Base-by-base conservation (phyloP, 495 filamentous ascomycete species). In the Trichodelitschia bisporula region DNA sequence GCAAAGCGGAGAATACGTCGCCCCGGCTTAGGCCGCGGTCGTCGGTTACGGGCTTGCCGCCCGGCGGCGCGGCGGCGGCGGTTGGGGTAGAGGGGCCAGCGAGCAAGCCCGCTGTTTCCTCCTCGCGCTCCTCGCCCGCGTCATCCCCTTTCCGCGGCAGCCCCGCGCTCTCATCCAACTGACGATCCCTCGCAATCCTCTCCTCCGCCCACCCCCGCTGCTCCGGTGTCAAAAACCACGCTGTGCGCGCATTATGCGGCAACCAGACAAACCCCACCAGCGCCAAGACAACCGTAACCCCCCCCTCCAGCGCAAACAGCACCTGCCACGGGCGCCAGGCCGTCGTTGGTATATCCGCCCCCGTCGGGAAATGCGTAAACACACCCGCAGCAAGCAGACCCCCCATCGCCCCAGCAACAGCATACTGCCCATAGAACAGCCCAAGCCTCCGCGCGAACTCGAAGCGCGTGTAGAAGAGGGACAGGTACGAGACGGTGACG, bases 361-460 rank as follows among this genome's bases (percentile, higher is more conserved):
- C 19, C 6, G 10, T 32, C 3, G 35, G 29, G n/a, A 49, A 53
- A 2, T 21, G 31, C 10, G 41, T 42, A 36, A 53, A 58, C 15
- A 61, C 45, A 6, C 48, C 38, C 36, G 45, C 64, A 32, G 45
- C 51, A 29, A 59, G 44, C 19, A 53, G 40, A 27, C 60, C 60
- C n/a, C 59, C 58, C 18, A 69, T 54, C 1, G 63, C 64, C 2
- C 61, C 62, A 6, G 63, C 63, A 21, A 68, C 51, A 8, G 63
- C 62, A 29, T 54, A 64, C 41, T 62, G 61, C 6, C 61, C 59
- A 31, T 59, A 69, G 40, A 68, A 68, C 29, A 66, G 38, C 14
- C 46, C 56, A 4, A 69, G 43, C 1, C 64, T 50, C 13, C 48
- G 45, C 2, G 53, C 64, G 20, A 69, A 59, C 35, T 66, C 62